Evolutionary conservation across 2,329 filamentous ascomycete genomes (phyloP), one percentile per base, ranked within the genome.

Genomic region (Nigrospora osmanthi): DNA sequence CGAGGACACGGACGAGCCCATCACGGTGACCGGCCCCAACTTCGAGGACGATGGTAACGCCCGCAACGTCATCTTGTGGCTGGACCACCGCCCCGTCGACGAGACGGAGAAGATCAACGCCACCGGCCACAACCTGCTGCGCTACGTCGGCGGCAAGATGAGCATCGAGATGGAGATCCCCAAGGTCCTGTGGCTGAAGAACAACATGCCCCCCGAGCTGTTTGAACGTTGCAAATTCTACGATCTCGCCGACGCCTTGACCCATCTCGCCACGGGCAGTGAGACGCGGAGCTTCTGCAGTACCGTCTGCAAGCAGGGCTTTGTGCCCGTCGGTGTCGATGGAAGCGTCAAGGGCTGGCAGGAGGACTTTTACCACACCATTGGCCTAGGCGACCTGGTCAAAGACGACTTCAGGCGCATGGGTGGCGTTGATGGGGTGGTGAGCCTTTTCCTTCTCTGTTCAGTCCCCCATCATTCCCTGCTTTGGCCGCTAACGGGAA

Each of bases 121-220:
- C 44, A 97, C 93, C 3, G 77, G 83, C 43, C 93, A 98, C 72
- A 93, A 94, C 65, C 74, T 98, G 44, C 80, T 98, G 47, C 86
- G 89, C 59, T 98, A 98, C 61, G 93, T 98, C 15, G 93, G 93
- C 55, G 93, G 93, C 51, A 91, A 86, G 63, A 98, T 98, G 93
- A 95, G 89, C 63, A 91, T 96, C 53, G 93, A 98, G 73, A 98
- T 98, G 93, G 93, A 98, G 66, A 94, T 98, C 45, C 93, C 93
- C 52, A 98, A 98, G 70, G 88, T 96, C 1, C 75, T 97, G 47
- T 98, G 93, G 93, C 76, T 98, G 61, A 97, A 97, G 77, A 95
- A 95, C 67, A 80, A 97, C 69, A 97, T 98, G 93, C 86, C 93
- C 3, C 76, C 85, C 45, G 87, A 95, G 57, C 73, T 93, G 14